Evolutionary conservation across 495 filamentous ascomycete species (phyloP).

Genomic region (Tuber magnatum): DNA sequence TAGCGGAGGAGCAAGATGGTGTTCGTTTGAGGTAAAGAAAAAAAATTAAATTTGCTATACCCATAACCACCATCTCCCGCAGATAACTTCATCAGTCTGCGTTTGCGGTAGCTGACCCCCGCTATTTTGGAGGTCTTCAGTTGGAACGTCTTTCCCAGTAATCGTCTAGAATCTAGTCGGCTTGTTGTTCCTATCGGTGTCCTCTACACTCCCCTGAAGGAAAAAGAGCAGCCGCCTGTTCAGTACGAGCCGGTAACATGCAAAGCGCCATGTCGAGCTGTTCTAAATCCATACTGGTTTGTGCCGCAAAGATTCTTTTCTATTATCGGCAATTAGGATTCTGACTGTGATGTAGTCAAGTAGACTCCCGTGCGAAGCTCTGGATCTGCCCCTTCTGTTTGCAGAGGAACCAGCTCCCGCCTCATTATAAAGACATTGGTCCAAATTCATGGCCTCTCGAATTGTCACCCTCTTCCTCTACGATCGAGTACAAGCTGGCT

Average conservation of each 20-base stretch:
- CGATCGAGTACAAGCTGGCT: constrained; percentile 93
- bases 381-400: constrained; percentile 99
- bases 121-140: constrained; percentile 20
- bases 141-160: constrained; percentile 99
- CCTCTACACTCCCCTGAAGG: constrained; percentile 92
- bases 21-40: constrained; percentile 63
- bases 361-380: constrained; percentile 85
- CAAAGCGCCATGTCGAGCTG: constrained; percentile 91
- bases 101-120: constrained; percentile 5
- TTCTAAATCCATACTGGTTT: constrained; percentile 95
- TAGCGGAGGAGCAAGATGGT: constrained; percentile 94
- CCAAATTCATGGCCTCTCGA: constrained; percentile 90
- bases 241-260: constrained; percentile 97
- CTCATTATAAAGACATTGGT: constrained; percentile 98
- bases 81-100: background rate
- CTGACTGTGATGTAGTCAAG: constrained; percentile 56
- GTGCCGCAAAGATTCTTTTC: constrained; percentile 25
- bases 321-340: constrained; percentile 12
- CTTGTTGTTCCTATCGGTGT: constrained; percentile 96
- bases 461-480: constrained; percentile 86
- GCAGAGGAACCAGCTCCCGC: constrained; percentile 85
- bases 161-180: constrained; percentile 96
- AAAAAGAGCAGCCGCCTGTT: constrained; percentile 83
- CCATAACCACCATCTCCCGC: background rate
- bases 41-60: too few relatives aligned